Evolutionary conservation across 2,329 filamentous ascomycete species (phyloP).

Genomic region (Paecilomyces sp.): DNA sequence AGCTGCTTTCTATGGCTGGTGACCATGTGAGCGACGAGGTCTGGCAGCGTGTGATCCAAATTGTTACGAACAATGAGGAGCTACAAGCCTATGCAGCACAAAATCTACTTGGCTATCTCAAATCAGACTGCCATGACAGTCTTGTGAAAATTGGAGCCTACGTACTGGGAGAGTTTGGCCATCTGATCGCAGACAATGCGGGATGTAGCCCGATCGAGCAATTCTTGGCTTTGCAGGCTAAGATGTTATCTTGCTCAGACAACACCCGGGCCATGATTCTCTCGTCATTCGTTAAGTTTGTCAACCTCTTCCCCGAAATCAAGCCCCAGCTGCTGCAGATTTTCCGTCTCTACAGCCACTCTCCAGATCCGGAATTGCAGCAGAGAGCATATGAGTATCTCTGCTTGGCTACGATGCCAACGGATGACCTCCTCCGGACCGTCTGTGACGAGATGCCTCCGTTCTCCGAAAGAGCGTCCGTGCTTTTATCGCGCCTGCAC

Average conservation of each 20-base stretch:
- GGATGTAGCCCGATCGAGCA: slow-evolving; percentile 96
- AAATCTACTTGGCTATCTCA: slow-evolving; percentile 86
- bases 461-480: slow-evolving; percentile 90
- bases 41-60: slow-evolving; percentile 97
- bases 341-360: slow-evolving; percentile 89
- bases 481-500: slow-evolving; percentile 82
- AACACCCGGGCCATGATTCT: slow-evolving; percentile 88
- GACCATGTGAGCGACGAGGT: slow-evolving; percentile 99
- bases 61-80: slow-evolving; percentile 98
- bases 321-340: slow-evolving; percentile 88
- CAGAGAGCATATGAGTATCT: slow-evolving; percentile 95
- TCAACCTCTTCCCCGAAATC: slow-evolving; percentile 97
- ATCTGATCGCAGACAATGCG: slow-evolving; percentile 85
- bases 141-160: slow-evolving; percentile 97
- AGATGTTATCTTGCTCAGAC: slow-evolving; percentile 81
- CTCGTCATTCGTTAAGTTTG: slow-evolving; percentile 93
- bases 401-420: slow-evolving; percentile 72
- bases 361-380: slow-evolving; percentile 88
- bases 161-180: slow-evolving; percentile 91
- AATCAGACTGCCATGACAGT: slow-evolving; percentile 91
- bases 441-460: slow-evolving; percentile 98
- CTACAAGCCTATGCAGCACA: slow-evolving; percentile 93
- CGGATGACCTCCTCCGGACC: slow-evolving; percentile 85
- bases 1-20: slow-evolving; percentile 90
- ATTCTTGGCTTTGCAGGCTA: slow-evolving; percentile 83